Evolutionary conservation across 2,329 filamentous ascomycete genomes (phyloP).

Genomic region (Fonsecaea multimorphosa): DNA sequence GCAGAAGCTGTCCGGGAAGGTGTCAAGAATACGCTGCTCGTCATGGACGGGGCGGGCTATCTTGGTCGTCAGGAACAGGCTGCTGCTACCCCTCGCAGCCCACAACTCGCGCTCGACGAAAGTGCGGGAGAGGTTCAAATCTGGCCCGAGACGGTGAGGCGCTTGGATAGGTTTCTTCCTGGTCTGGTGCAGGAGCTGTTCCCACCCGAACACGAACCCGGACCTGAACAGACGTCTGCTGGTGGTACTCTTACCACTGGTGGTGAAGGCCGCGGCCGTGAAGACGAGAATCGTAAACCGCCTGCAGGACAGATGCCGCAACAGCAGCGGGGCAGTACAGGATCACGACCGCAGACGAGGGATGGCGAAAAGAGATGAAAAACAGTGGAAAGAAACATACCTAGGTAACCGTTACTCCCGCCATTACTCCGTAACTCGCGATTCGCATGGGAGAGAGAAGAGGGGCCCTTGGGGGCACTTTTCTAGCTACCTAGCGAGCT

Average conservation of each 20-base stretch:
- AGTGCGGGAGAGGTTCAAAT: constrained; percentile 59
- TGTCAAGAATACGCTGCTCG: constrained; percentile 92
- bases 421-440: too few species aligned
- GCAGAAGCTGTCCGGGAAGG: constrained; percentile 96
- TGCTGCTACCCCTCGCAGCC: constrained; percentile 2
- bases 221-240: background rate
- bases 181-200: constrained; percentile 55
- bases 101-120: constrained; percentile 39
- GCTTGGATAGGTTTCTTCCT: constrained; percentile 66
- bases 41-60: constrained; percentile 90
- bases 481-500: too few species aligned
- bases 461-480: too few species aligned
- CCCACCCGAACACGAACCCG: constrained; percentile 20
- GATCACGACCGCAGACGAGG: constrained; percentile 15
- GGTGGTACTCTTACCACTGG: background rate
- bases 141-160: constrained; percentile 67
- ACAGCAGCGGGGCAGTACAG: background rate
- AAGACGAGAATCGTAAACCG: constrained; percentile 12
- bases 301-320: background rate
- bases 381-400: too few species aligned
- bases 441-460: too few species aligned
- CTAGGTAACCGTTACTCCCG: too few species aligned
- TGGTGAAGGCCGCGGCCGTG: background rate
- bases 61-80: constrained; percentile 54
- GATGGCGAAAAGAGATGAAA: constrained; percentile 11